phyloP scores from a whole-genome alignment of 148 eudicot genomes.

The Suaeda aralocaspica region DNA sequence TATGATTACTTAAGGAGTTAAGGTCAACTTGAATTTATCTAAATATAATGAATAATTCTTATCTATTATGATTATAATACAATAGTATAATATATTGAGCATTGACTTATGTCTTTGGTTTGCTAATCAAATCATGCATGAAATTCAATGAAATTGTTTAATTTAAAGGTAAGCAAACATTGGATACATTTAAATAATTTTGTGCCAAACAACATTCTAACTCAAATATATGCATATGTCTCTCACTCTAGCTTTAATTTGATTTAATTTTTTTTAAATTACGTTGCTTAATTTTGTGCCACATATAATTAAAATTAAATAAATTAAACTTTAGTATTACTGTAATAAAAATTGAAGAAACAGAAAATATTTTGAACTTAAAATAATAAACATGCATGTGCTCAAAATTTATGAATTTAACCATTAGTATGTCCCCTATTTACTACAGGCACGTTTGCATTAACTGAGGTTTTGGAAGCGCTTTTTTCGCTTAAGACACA shows the following conservation, averaged over 20 bases:
- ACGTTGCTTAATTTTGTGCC: constrained; percentile 13
- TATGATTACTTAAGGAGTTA: too few species aligned
- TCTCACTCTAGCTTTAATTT: not conserved
- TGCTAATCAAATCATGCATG: constrained; percentile 17
- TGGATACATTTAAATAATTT: too few species aligned
- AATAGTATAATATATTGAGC: not conserved
- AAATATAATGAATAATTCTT: too few species aligned
- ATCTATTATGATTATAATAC: too few species aligned
- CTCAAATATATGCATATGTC: constrained; percentile 15
- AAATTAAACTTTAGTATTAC: too few species aligned
- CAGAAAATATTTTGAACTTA: not conserved
- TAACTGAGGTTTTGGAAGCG: constrained; percentile 33
- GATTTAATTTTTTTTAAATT: too few species aligned
- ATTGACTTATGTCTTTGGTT: constrained; percentile 7
- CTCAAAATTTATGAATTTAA: constrained; percentile 29
- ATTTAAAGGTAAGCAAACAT: constrained; percentile 6
- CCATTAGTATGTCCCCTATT: constrained; percentile 37
- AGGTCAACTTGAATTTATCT: too few species aligned
- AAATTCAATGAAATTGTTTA: constrained; percentile 25
- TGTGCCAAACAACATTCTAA: constrained; percentile 24
- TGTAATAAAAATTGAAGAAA: not conserved
- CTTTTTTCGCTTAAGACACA: constrained; percentile 38
- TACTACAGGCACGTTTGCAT: constrained; percentile 43
- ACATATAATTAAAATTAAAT: not conserved
- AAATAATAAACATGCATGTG: constrained; percentile 27